Evolutionary conservation across 225 moss, liverwort and hornwort genomes (phyloP), one percentile per base, ranked within the genome.

Genomic region (Polytrichum commune): DNA sequence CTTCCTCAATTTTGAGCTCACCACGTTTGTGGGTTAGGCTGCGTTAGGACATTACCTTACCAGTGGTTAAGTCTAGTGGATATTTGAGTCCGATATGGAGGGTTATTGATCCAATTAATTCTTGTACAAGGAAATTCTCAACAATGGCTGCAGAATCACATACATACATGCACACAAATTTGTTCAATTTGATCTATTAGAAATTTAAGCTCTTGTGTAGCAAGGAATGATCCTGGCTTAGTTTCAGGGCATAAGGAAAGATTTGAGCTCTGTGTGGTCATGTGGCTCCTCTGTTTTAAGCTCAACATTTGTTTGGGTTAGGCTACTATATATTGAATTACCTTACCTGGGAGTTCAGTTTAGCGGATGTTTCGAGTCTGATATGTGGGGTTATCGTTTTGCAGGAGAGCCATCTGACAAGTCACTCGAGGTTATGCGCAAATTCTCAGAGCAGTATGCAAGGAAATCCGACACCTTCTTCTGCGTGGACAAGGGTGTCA

Each of bases 371-470:
- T 68, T 19, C 4, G 18, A 29, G 58, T 30, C n/a, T 69, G 19
- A 56, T 9, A 22, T 8, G 20, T 18, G 29, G 30, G 9, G 19
- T 30, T 30, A 32, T 60, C 27, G 26, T 26, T 64, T 24, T 77
- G 73, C 74, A 85, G 88, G 64, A 69, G 90, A 95, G 73, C 95
- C 95, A 18, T 77, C 82, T 58, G 84, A 62, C 0, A 90, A 95
- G 70, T 76, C 76, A 68, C 72, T 98, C 71, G 97, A 98, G 53
- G 64, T 91, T 19, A 98, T 98, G 97, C 97, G 97, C 29, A 98
- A 98, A 73, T 98, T 98, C 60, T 98, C 97, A 10, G 97, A 98
- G 85, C 97, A 98, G 69, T 98, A 98, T 75, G 92, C 93, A 27
- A 88, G 86, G 76, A 86, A 70, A 65, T 90, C 97, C 4, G 92